phyloP scores from a whole-genome alignment of 805 yeast species.

The Saturnispora serradocipensis region DNA sequence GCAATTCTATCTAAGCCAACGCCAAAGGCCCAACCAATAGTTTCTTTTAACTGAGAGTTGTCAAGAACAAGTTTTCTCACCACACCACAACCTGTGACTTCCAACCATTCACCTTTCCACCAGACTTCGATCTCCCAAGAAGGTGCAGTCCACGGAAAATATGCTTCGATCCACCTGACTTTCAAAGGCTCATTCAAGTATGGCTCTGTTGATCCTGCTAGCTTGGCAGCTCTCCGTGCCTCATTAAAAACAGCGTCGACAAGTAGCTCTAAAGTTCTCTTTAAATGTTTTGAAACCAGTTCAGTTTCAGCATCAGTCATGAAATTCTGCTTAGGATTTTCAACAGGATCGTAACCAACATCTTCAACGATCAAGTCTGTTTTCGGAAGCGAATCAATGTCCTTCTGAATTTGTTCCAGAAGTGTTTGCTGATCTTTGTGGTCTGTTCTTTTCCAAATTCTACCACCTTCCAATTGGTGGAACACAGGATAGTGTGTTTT shows the following conservation, averaged over 20 bases:
- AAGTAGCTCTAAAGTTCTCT: slow-evolving; percentile 74
- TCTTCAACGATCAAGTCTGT: slow-evolving; percentile 73
- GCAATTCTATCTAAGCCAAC: slow-evolving; percentile 92
- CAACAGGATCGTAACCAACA: slow-evolving; percentile 40
- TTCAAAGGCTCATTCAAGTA: slow-evolving; percentile 66
- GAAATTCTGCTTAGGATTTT: slow-evolving; percentile 73
- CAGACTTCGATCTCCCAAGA: slow-evolving; percentile 97
- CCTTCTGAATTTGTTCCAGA: slow-evolving; percentile 40
- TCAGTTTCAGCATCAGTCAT: slow-evolving; percentile 65
- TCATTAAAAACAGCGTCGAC: slow-evolving; percentile 75
- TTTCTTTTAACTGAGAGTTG: slow-evolving; percentile 58
- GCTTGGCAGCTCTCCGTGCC: slow-evolving; percentile 52
- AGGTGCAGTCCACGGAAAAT: slow-evolving; percentile 98
- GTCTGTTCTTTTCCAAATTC: slow-evolving; percentile 60
- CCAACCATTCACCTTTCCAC: slow-evolving; percentile 99
- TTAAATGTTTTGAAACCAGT: slow-evolving; percentile 66
- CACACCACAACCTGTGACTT: slow-evolving; percentile 92
- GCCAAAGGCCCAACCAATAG: slow-evolving; percentile 97
- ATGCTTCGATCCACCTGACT: slow-evolving; percentile 91
- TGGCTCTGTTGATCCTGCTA: slow-evolving; percentile 51
- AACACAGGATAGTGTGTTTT: slow-evolving; percentile 94
- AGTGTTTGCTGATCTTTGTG: slow-evolving; percentile 25
- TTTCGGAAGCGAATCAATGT: slow-evolving; percentile 56
- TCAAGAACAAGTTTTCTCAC: slow-evolving; percentile 70
- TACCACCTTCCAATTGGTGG: slow-evolving; percentile 96